Percentiles rank a stretch among this genome's conserved stretches.
These are phyloP conservation scores for Sequoia sempervirens DNA, from an alignment of 75 land plant genomes.

Conservation along the genomic window DNA sequence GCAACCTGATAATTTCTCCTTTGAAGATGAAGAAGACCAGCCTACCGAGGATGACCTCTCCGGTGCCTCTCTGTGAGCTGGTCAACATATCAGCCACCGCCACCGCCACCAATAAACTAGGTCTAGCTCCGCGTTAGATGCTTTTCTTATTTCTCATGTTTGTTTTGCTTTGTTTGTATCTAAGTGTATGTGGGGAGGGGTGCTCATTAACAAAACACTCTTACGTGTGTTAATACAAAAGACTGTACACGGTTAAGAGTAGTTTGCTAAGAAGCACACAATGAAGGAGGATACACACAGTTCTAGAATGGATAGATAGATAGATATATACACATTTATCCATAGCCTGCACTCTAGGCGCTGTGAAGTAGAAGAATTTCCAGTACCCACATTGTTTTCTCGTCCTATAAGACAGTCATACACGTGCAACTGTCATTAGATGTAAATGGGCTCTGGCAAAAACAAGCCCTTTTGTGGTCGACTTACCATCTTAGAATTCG, in stretches of 20 bases:
- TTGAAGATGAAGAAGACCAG: conserved; percentile 43
- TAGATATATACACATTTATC: not conserved
- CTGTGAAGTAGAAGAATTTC: conserved; percentile 15
- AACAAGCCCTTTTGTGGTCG: not conserved
- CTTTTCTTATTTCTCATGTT: not conserved
- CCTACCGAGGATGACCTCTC: conserved; percentile 40
- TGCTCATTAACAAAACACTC: conserved; percentile 8
- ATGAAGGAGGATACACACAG: not conserved
- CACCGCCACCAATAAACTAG: not conserved
- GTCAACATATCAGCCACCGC: too few species aligned
- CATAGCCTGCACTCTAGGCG: not conserved
- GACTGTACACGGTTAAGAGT: not conserved
- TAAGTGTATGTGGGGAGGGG: not conserved
- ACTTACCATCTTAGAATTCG: not conserved
- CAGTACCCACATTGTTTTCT: not conserved
- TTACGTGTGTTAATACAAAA: not conserved
- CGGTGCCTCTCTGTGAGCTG: not conserved
- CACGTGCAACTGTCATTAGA: not conserved
- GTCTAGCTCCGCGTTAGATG: not conserved
- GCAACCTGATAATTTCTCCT: conserved; percentile 21
- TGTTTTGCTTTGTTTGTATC: not conserved
- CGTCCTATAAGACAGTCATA: conserved; percentile 1
- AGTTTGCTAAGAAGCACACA: conserved; percentile 11
- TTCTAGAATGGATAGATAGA: not conserved
- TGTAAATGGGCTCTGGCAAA: not conserved